Conservation (phyloP, 2,329 filamentous ascomycete species). For the Ophiostoma quercus region DNA sequence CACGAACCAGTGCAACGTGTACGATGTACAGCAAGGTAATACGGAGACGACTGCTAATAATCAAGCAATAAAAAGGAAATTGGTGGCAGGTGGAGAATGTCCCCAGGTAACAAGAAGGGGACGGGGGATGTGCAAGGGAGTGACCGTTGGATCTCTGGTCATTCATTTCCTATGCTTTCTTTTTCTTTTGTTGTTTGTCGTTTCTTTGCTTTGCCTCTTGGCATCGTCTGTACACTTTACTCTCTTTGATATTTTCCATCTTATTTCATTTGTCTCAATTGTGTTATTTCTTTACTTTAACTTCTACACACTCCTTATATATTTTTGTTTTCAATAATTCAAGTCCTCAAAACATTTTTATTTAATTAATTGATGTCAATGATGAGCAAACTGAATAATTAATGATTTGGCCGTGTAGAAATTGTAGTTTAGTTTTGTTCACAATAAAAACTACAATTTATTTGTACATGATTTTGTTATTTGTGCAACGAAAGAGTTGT, state of each 20-base stretch:
- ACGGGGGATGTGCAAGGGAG: neutral
- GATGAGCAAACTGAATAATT: too few species aligned
- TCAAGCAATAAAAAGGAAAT: slow-evolving; percentile 5
- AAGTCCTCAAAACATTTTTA: slow-evolving; percentile 12
- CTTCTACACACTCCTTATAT: slow-evolving; percentile 23
- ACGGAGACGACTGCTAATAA: neutral
- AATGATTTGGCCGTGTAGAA: too few species aligned
- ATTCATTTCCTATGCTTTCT: neutral
- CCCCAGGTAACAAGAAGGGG: neutral
- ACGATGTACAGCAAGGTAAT: neutral
- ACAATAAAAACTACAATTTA: too few species aligned
- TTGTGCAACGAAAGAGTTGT: too few species aligned
- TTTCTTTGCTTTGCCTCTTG: neutral
- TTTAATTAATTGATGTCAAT: neutral
- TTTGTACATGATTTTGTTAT: too few species aligned
- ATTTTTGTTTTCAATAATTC: slow-evolving; percentile 17
- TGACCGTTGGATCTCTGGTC: neutral
- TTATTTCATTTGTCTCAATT: neutral
- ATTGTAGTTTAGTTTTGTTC: too few species aligned
- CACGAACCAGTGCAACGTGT: neutral
- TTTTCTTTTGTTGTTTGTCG: neutral
- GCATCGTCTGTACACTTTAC: neutral
- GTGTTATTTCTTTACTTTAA: neutral
- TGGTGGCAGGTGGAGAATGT: neutral
- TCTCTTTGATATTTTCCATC: neutral